These are phyloP conservation scores for Epichloe elymi DNA, from an alignment of 2,329 filamentous ascomycete species.

Conservation along the genomic window DNA sequence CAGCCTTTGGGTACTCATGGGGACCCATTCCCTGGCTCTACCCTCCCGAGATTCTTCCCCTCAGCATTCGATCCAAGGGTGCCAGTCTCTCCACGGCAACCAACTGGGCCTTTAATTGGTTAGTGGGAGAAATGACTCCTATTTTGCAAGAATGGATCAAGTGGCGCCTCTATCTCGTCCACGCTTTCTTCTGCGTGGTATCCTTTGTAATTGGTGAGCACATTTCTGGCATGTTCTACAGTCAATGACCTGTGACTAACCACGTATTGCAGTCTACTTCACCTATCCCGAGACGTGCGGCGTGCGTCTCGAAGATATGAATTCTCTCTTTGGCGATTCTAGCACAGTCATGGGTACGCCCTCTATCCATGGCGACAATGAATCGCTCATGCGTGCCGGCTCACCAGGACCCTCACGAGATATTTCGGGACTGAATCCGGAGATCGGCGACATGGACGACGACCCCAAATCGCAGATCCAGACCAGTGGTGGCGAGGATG, in stretches of 20 bases:
- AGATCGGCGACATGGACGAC: constrained; percentile 50
- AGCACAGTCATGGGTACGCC: constrained; percentile 72
- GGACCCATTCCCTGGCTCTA: constrained; percentile 97
- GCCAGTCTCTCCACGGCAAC: constrained; percentile 90
- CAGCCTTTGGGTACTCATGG: constrained; percentile 89
- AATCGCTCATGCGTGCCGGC: constrained; percentile 63
- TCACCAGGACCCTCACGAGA: constrained; percentile 59
- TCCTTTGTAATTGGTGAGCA: constrained; percentile 89
- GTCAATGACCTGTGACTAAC: background rate
- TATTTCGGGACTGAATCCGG: constrained; percentile 71
- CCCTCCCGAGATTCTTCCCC: constrained; percentile 91
- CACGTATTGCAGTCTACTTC: constrained; percentile 63
- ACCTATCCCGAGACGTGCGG: constrained; percentile 95
- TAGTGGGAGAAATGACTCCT: constrained; percentile 90
- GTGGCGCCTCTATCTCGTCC: constrained; percentile 88
- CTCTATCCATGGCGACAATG: constrained; percentile 57
- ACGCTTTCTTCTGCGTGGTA: constrained; percentile 90
- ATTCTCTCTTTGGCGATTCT: constrained; percentile 83
- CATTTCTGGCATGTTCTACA: background rate
- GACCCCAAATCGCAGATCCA: constrained; percentile 29
- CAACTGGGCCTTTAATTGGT: constrained; percentile 98
- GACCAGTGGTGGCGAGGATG: constrained; percentile 20
- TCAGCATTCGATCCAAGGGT: constrained; percentile 94
- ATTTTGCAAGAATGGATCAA: constrained; percentile 83
- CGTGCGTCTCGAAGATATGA: constrained; percentile 93